phyloP scores from a whole-genome alignment of 805 yeast genomes.

The Candida taoyuanica region DNA sequence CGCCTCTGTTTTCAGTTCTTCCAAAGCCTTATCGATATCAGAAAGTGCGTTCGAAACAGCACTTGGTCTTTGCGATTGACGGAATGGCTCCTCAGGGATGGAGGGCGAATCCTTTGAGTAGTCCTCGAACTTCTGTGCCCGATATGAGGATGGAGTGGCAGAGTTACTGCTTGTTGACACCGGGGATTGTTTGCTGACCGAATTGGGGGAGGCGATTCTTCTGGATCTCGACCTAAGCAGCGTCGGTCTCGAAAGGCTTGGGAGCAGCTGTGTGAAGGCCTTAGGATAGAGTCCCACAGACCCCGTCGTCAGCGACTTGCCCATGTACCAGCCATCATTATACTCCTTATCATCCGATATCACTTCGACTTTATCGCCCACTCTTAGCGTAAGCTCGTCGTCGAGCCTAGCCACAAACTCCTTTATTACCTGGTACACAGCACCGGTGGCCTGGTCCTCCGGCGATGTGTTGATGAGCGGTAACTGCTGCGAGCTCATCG shows the following conservation, averaged over 20 bases:
- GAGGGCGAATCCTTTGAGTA: constrained; percentile 2
- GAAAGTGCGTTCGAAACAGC: constrained; percentile 49
- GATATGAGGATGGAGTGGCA: constrained; percentile 15
- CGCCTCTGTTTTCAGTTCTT: constrained; percentile 46
- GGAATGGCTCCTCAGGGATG: constrained; percentile 3
- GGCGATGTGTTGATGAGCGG: constrained; percentile 11
- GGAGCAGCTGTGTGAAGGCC: constrained; percentile 65
- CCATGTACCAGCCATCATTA: constrained; percentile 97
- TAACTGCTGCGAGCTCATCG: constrained; percentile 5
- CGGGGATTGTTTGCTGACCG: constrained; percentile 18
- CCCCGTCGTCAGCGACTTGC: constrained; percentile 66
- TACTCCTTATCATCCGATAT: constrained; percentile 90
- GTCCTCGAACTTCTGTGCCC: constrained; percentile 13
- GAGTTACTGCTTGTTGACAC: constrained; percentile 8
- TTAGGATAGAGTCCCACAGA: constrained; percentile 89
- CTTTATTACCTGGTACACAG: constrained; percentile 61
- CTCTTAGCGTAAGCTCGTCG: constrained; percentile 76
- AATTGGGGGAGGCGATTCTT: constrained; percentile 34
- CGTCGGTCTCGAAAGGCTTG: constrained; percentile 35
- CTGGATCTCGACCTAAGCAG: constrained; percentile 58
- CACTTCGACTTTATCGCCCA: constrained; percentile 85
- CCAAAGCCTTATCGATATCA: constrained; percentile 70
- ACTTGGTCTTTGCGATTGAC: constrained; percentile 17
- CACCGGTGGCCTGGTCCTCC: constrained; percentile 25
- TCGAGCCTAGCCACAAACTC: constrained; percentile 84